Percentiles rank a stretch among this genome's conserved stretches.
Conservation (phyloP, 805 yeast species). For the Priceomyces carsonii region DNA sequence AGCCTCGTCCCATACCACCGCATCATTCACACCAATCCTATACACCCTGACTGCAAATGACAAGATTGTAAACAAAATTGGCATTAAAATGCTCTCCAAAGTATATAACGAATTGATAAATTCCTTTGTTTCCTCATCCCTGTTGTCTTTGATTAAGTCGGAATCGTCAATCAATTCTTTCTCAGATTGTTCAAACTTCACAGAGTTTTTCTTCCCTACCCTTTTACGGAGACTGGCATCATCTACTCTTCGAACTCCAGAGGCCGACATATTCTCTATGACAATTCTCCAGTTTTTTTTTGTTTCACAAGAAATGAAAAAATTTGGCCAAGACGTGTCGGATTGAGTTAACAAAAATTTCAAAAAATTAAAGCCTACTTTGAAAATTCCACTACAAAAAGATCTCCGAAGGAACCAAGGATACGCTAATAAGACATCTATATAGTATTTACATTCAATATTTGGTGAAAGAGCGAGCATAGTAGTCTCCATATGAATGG, state of each 20-base stretch:
- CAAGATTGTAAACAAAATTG: constrained; percentile 64
- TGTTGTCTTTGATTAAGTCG: constrained; percentile 20
- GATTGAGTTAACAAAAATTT: too few relatives aligned
- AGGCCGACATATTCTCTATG: constrained; percentile 19
- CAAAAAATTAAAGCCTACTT: too few relatives aligned
- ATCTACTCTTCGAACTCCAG: constrained; percentile 18
- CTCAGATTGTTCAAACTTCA: constrained; percentile 3
- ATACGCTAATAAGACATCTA: not conserved
- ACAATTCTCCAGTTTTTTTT: constrained; percentile 3
- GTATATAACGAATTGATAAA: constrained; percentile 27
- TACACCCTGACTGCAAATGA: constrained; percentile 69
- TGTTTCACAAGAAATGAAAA: constrained; percentile 2
- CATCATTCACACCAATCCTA: constrained; percentile 53
- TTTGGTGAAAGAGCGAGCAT: constrained; percentile 10
- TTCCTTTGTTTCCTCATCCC: constrained; percentile 27
- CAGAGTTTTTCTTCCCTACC: constrained; percentile 7
- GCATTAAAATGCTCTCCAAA: constrained; percentile 46
- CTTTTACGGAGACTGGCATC: constrained; percentile 20
- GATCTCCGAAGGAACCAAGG: too few relatives aligned
- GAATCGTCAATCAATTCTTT: constrained; percentile 14
- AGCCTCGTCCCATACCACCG: constrained; percentile 88
- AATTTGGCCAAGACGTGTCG: constrained; percentile 7
- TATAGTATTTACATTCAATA: not conserved
- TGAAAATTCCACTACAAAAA: too few relatives aligned
- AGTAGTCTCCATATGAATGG: constrained; percentile 16